Conservation (phyloP, 1,139 yeast genomes). For the Meyerozyma athensensis region DNA sequence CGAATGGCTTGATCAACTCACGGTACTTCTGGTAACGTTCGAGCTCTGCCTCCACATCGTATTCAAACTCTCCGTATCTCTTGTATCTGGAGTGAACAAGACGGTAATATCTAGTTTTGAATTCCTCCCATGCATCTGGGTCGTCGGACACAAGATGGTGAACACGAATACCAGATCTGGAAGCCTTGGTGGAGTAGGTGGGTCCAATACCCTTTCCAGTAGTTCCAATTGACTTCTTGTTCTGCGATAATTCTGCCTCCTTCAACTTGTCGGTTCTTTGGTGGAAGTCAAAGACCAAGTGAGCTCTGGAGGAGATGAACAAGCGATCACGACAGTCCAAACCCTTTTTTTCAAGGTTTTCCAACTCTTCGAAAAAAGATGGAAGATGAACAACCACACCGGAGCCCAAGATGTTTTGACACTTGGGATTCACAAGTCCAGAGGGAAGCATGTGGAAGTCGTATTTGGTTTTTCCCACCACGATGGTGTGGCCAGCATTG, state of each 20-base stretch:
- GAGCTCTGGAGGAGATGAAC: slow-evolving; percentile 90
- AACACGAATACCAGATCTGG: slow-evolving; percentile 94
- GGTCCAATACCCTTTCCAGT: slow-evolving; percentile 99
- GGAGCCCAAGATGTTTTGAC: slow-evolving; percentile 85
- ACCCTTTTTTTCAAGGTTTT: slow-evolving; percentile 75
- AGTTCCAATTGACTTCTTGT: slow-evolving; percentile 92
- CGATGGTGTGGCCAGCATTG: slow-evolving; percentile 98
- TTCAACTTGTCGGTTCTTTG: slow-evolving; percentile 94
- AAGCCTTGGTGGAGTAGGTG: slow-evolving; percentile 93
- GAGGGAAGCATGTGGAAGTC: slow-evolving; percentile 99
- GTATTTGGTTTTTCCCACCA: slow-evolving; percentile 79
- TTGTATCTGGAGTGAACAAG: slow-evolving; percentile 74
- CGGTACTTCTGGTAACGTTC: slow-evolving; percentile 70
- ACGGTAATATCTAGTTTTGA: slow-evolving; percentile 72
- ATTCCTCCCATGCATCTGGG: slow-evolving; percentile 91
- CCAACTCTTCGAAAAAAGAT: slow-evolving; percentile 84
- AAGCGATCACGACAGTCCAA: slow-evolving; percentile 74
- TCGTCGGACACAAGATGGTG: slow-evolving; percentile 91
- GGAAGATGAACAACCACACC: slow-evolving; percentile 98
- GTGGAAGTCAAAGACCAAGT: slow-evolving; percentile 94
- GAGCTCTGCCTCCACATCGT: slow-evolving; percentile 77
- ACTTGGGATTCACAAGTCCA: slow-evolving; percentile 89
- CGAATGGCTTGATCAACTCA: slow-evolving; percentile 78
- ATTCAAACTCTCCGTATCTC: slow-evolving; percentile 91
- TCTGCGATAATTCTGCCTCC: slow-evolving; percentile 82